phyloP scores from a whole-genome alignment of 495 filamentous ascomycete genomes.

The Chaetomidium leptoderma region DNA sequence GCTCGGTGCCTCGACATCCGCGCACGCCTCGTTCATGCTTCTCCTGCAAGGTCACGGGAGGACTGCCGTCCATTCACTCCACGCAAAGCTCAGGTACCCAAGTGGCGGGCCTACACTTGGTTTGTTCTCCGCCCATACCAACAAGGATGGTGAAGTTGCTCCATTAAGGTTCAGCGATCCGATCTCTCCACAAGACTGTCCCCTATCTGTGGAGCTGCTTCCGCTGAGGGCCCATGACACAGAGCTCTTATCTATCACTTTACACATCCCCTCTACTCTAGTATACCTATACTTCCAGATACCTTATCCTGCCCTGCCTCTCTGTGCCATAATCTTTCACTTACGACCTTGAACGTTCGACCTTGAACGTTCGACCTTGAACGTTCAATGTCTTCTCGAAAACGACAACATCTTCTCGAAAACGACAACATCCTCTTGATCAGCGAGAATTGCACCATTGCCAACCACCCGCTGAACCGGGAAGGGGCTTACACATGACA shows the following conservation, averaged over 20 bases:
- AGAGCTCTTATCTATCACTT: constrained; percentile 13
- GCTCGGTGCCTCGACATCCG: not conserved
- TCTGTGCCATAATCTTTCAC: too few species aligned
- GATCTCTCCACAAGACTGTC: not conserved
- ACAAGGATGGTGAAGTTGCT: not conserved
- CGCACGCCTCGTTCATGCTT: too few species aligned
- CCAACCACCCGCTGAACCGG: too few species aligned
- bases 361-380: too few species aligned
- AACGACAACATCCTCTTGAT: too few species aligned
- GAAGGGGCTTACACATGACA: too few species aligned
- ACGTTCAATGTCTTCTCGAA: too few species aligned
- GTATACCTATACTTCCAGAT: not conserved
- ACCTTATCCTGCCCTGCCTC: too few species aligned
- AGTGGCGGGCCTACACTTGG: not conserved
- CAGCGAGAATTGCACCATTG: too few species aligned
- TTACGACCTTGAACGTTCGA: too few species aligned
- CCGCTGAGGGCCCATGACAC: not conserved
- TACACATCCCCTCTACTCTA: constrained; percentile 13
- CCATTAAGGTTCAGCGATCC: not conserved
- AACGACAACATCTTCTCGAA: too few species aligned
- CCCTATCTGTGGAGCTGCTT: constrained; percentile 9
- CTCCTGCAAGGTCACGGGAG: too few species aligned
- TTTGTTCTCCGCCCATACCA: not conserved
- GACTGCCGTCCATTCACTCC: not conserved
- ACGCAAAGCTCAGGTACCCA: not conserved